Conservation (phyloP, 768 basidiomycete species). For the Rhizopogon roseolus region DNA sequence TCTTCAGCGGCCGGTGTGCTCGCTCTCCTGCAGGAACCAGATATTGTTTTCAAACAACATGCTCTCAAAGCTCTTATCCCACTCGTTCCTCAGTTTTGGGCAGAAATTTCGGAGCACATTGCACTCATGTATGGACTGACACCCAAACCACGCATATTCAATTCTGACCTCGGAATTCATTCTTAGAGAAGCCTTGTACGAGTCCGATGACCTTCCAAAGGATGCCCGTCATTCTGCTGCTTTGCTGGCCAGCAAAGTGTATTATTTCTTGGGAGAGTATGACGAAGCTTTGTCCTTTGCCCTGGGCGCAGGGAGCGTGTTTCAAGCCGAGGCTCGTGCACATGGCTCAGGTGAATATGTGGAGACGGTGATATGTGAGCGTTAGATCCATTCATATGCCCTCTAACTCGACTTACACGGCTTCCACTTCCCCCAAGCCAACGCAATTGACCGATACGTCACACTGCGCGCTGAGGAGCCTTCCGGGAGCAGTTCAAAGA, state of each 20-base stretch:
- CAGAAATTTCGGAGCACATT: slow-evolving; percentile 95
- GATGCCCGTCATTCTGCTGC: slow-evolving; percentile 80
- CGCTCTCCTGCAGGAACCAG: slow-evolving; percentile 86
- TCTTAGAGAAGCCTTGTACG: slow-evolving; percentile 83
- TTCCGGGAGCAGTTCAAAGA: slow-evolving; percentile 44
- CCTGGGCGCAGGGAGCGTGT: slow-evolving; percentile 82
- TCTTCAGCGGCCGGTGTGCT: slow-evolving; percentile 88
- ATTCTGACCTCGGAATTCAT: slow-evolving; percentile 7
- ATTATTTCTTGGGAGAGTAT: slow-evolving; percentile 93
- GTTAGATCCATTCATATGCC: background rate
- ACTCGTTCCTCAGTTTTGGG: slow-evolving; percentile 94
- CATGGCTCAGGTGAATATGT: slow-evolving; percentile 79
- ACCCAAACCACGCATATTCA: slow-evolving; percentile 4
- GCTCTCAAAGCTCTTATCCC: slow-evolving; percentile 79
- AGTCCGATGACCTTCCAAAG: slow-evolving; percentile 70
- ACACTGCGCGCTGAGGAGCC: slow-evolving; percentile 55
- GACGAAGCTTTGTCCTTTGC: slow-evolving; percentile 96
- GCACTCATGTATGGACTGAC: slow-evolving; percentile 67
- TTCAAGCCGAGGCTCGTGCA: slow-evolving; percentile 66
- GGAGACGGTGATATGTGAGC: slow-evolving; percentile 92
- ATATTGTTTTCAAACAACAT: slow-evolving; percentile 83
- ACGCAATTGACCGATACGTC: slow-evolving; percentile 94
- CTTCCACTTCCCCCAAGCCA: slow-evolving; percentile 47
- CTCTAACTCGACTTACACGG: background rate
- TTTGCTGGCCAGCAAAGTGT: slow-evolving; percentile 94